Evolutionary conservation across 768 basidiomycete genomes (phyloP), one percentile per base, ranked within the genome.

Genomic region (Mycena filopes): DNA sequence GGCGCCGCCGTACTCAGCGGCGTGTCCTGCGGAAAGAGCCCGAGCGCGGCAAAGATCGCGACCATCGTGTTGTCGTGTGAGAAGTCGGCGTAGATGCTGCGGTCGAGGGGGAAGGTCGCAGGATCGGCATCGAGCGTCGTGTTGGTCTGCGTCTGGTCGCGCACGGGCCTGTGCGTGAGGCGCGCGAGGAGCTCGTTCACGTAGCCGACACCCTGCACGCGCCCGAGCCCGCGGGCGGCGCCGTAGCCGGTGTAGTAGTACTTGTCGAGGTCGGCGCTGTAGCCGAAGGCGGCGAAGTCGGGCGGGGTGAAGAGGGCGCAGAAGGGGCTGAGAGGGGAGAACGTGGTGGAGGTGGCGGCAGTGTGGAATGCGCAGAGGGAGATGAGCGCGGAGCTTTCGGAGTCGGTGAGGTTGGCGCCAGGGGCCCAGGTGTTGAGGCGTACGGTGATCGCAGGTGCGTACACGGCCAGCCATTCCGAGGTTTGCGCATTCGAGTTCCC

Each of bases 161-260:
- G 74, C 29, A 93, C 90, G 2, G 87, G 85, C 18, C 74, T 76
- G 18, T 82, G 82, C 0, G 89, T 92, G 45, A 97, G 82, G 13
- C 96, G 87, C 0, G 93, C 92, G 23, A 96, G 75, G n/a, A 97
- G 85, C 78, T 96, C 95, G 74, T 95, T 95, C 72, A 93, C 82
- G 74, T 92, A 97, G 8, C 95, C 95, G 4, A 95, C 89, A 33
- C 94, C 93, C 73, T 93, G 92, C 9, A 94, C 87, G 6, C 81
- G 89, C 2, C 94, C 93, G 1, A 95, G 89, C 1, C 93, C 93
- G 2, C 94, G 88, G 2, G 74, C 68, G 65, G 88, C 86, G 4
- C 93, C 93, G 63, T 92, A 85, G 21, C 92, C 92, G 15, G 89
- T 92, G 31, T 82, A 81, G 74, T 95, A 94, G 73, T 87, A 96